A percentile compares a stretch with the other conserved stretches of the same genome.
Evolutionary conservation across 2,329 filamentous ascomycete genomes (phyloP).

Genomic region (Akanthomyces lecanii): DNA sequence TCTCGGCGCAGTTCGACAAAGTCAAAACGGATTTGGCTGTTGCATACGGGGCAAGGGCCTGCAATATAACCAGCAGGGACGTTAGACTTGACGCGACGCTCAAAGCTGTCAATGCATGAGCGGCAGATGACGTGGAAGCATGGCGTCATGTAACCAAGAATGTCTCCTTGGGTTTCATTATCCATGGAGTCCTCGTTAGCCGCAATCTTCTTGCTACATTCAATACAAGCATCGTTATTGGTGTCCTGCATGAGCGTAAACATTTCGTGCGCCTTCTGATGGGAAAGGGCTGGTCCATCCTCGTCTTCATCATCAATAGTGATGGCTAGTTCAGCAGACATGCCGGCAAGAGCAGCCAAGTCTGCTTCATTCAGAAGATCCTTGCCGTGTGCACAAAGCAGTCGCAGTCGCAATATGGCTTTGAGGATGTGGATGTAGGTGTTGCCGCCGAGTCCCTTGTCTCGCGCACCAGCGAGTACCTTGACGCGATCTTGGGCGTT

Average conservation of each 20-base stretch:
- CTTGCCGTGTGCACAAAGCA: conserved; percentile 91
- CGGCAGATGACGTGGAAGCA: conserved; percentile 85
- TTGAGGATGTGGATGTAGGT: conserved; percentile 94
- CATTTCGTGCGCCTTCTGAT: conserved; percentile 78
- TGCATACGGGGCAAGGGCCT: conserved; percentile 66
- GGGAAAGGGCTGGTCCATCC: conserved; percentile 53
- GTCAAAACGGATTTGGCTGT: conserved; percentile 55
- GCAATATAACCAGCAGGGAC: conserved; percentile 33
- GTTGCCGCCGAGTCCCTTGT: conserved; percentile 68
- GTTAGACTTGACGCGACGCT: conserved; percentile 45
- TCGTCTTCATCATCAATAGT: conserved; percentile 79
- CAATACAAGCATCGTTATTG: conserved; percentile 67
- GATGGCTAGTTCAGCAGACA: conserved; percentile 81
- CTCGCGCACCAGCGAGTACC: conserved; percentile 58
- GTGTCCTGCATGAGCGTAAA: conserved; percentile 80
- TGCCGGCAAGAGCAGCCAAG: conserved; percentile 71
- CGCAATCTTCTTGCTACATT: conserved; percentile 63
- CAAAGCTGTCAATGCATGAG: conserved; percentile 62
- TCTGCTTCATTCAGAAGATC: conserved; percentile 85
- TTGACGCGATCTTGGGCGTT: conserved; percentile 77
- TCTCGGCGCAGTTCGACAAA: conserved; percentile 66
- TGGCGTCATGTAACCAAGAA: conserved; percentile 74
- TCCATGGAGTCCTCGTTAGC: conserved; percentile 49
- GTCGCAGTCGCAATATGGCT: conserved; percentile 80
- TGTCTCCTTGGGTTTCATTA: conserved; percentile 56